Evolutionary conservation across 805 yeast species (phyloP).

Genomic region (Wickerhamomyces chambardii): DNA sequence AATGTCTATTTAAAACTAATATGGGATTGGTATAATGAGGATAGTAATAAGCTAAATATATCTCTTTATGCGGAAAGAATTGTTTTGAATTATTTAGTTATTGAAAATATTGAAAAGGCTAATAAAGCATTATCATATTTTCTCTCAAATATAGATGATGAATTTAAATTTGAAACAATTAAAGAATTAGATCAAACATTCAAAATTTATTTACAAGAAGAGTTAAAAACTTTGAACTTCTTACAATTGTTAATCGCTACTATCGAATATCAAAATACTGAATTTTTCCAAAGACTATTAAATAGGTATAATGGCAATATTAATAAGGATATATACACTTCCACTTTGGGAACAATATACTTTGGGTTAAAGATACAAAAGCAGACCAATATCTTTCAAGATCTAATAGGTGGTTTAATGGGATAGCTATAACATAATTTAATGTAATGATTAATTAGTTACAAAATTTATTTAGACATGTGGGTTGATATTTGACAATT

Average conservation of each 20-base stretch:
- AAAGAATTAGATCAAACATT: conserved; percentile 24
- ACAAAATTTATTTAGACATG: too few species aligned
- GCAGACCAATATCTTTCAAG: conserved; percentile 51
- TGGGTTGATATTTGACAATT: too few species aligned
- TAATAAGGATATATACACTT: conserved; percentile 32
- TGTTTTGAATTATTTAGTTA: conserved; percentile 64
- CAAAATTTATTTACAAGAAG: conserved; percentile 23
- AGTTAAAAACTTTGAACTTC: conserved; percentile 49
- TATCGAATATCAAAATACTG: conserved; percentile 43
- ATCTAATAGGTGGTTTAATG: conserved; percentile 67
- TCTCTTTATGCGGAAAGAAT: conserved; percentile 40
- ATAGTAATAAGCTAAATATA: conserved; percentile 14
- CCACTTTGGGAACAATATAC: conserved; percentile 49
- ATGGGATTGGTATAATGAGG: conserved; percentile 35
- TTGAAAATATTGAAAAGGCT: conserved; percentile 59
- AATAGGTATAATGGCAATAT: conserved; percentile 37
- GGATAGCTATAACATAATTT: too few species aligned
- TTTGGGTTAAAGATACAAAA: conserved; percentile 48
- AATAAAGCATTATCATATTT: conserved; percentile 27
- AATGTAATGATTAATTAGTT: too few species aligned
- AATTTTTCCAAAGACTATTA: conserved; percentile 44
- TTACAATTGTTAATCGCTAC: conserved; percentile 56
- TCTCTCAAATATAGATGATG: conserved; percentile 21
- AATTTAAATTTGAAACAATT: conserved; percentile 13
- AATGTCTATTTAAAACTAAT: conserved; percentile 35